Evolutionary conservation across 192 early-diverging fungal species (phyloP).

Genomic region (Allomyces macrogynus): DNA sequence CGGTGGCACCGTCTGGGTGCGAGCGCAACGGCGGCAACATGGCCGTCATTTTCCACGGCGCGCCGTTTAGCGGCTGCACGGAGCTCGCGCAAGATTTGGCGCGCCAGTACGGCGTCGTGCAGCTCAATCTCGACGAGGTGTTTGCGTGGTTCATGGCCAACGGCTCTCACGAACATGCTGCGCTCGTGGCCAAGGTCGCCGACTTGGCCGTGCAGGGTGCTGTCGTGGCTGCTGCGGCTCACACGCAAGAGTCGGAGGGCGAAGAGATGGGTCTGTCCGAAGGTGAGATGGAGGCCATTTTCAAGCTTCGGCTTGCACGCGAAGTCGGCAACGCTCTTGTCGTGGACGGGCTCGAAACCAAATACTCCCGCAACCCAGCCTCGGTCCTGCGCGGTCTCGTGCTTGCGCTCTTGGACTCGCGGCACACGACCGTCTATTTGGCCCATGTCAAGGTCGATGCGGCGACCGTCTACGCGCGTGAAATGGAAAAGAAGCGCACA

Average conservation of each 20-base stretch:
- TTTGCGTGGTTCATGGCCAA: constrained; percentile 5
- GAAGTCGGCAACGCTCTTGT: constrained; percentile 25
- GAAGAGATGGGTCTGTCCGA: constrained; percentile 15
- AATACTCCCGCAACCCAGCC: constrained; percentile 12
- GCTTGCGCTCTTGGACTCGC: constrained; percentile 13
- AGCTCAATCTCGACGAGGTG: constrained; percentile 3
- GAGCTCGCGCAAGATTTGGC: constrained; percentile 15
- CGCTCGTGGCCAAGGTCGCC: too few species aligned
- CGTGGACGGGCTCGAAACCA: constrained; percentile 32
- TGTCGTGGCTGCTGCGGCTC: background rate
- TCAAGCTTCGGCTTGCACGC: constrained; percentile 12
- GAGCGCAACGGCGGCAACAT: background rate
- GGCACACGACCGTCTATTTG: constrained; percentile 10
- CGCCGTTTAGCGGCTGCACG: background rate
- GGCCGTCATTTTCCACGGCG: background rate
- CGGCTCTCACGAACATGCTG: too few species aligned
- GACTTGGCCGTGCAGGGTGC: too few species aligned
- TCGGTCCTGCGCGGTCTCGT: constrained; percentile 16
- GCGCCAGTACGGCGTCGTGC: constrained; percentile 9
- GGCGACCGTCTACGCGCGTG: constrained; percentile 21
- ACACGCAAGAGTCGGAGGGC: constrained; percentile 5
- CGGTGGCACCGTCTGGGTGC: too few species aligned
- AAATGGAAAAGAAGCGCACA: constrained; percentile 9
- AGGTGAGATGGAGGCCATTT: constrained; percentile 17
- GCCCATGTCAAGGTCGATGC: constrained; percentile 19